Conservation (phyloP, 208 protist species). For the Naegleria lovaniensis region DNA sequence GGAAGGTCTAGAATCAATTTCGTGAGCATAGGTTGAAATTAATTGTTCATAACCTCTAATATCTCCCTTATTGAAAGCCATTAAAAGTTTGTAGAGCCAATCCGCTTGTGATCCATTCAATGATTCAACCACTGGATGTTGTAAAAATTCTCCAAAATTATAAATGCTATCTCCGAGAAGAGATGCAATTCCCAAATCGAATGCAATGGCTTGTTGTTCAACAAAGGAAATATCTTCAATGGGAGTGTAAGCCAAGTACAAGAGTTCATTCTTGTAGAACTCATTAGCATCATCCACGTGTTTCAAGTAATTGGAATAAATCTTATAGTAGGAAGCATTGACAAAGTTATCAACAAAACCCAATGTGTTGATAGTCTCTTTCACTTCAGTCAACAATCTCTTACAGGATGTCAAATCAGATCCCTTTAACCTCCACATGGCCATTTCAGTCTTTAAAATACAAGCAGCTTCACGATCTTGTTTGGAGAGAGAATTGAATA, state of each 20-base stretch:
- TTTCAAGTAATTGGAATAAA: conserved; percentile 29
- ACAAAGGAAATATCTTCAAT: conserved; percentile 44
- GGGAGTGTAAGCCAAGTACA: conserved; percentile 56
- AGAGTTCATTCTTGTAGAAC: conserved; percentile 60
- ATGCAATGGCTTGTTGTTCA: conserved; percentile 48
- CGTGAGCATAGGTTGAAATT: conserved; percentile 32
- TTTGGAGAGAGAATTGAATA: background rate
- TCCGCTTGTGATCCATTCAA: conserved; percentile 45
- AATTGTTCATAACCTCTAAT: conserved; percentile 52
- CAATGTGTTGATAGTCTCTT: background rate
- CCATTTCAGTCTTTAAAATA: conserved; percentile 29
- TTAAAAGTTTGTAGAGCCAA: conserved; percentile 60
- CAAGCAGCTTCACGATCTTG: conserved; percentile 1
- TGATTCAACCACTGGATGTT: conserved; percentile 54
- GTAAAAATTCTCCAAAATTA: conserved; percentile 71
- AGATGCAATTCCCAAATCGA: conserved; percentile 63
- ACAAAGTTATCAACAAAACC: conserved; percentile 25
- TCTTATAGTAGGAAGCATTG: conserved; percentile 20
- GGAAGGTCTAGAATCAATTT: conserved; percentile 30
- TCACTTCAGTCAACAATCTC: background rate
- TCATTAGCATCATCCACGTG: conserved; percentile 43
- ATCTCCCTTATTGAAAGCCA: conserved; percentile 63
- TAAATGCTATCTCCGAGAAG: conserved; percentile 60
- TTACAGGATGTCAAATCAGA: background rate
- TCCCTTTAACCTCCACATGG: conserved; percentile 1